Base-by-base conservation (phyloP, 192 early-diverging fungal genomes). In the Allomyces macrogynus region DNA sequence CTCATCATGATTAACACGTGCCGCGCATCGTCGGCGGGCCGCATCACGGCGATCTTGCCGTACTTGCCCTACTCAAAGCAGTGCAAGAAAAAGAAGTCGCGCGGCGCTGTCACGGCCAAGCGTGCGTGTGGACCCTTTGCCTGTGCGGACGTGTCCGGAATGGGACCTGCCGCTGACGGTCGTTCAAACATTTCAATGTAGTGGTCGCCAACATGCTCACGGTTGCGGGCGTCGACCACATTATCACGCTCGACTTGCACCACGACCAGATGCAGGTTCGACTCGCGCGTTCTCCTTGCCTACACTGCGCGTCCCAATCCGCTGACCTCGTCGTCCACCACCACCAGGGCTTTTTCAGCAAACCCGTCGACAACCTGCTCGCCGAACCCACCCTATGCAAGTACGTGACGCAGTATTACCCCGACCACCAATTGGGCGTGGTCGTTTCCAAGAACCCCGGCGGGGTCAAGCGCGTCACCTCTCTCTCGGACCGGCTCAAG, bases 161-260 rank as follows among this genome's bases (percentile, higher is more conserved):
- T 26, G 26, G 4, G 26, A 4, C 26, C 26, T 26, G 26, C 4
- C 26, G 26, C 26, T 26, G 4, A 26, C 26, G 1, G 26, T 4
- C 26, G 26, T 26, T 26, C 26, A 26, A 26, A 3, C 4, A 4
- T n/a, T 26, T 26, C 26, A 26, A 26, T 26, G 26, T 40, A 40
- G 32, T 40, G 32, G 32, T 40, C 32, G 32, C 32, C 32, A 94
- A 87, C 74, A 95, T 96, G 86, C 78, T 99, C 54, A 84, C 81
- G 0, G 91, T 93, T 60, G 82, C 92, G 12, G 95, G 95, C 23
- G 93, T 91, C 3, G 91, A 99, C 76, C 95, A 99, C 78, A 81
- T 99, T 49, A 95, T 99, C 73, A 99, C 95, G 11, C 89, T 99
- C 87, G 95, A 99, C 67, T 77, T 98, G 65, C 95, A 98, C 70